phyloP scores from a whole-genome alignment of 352 stramenopile genomes.

The Pythium folliculosum region DNA sequence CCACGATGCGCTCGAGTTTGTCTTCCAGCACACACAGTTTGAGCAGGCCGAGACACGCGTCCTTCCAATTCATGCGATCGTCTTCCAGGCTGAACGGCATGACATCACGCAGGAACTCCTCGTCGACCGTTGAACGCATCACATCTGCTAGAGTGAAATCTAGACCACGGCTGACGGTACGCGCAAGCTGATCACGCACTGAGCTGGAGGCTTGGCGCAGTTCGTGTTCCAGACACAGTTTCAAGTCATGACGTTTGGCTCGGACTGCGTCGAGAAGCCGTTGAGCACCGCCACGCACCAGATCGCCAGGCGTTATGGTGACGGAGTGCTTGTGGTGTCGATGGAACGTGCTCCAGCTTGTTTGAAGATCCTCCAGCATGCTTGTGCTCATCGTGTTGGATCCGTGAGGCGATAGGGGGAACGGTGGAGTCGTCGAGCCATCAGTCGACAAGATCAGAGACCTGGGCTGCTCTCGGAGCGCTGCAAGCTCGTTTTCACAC shows the following conservation, averaged over 20 bases:
- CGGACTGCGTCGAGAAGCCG: not conserved
- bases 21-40: slow-evolving; percentile 82
- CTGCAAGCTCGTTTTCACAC: not conserved
- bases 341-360: slow-evolving; percentile 48
- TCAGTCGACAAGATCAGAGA: not conserved
- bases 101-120: slow-evolving; percentile 34
- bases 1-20: slow-evolving; percentile 49
- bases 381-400: slow-evolving; percentile 33
- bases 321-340: not conserved
- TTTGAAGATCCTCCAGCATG: slow-evolving; percentile 44
- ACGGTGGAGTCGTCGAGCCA: not conserved
- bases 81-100: slow-evolving; percentile 29
- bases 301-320: not conserved
- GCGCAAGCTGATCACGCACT: not conserved
- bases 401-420: slow-evolving; percentile 31
- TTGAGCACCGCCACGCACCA: not conserved
- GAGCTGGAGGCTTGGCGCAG: not conserved
- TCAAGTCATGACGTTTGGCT: not conserved
- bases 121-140: slow-evolving; percentile 30
- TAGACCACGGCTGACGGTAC: not conserved
- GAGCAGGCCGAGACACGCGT: slow-evolving; percentile 36
- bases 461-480: not conserved
- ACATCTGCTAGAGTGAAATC: slow-evolving; percentile 6
- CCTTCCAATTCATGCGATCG: slow-evolving; percentile 26
- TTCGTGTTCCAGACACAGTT: not conserved